Evolutionary conservation across 305 asterid genomes (phyloP).

Genomic region (Solanum hybrid): DNA sequence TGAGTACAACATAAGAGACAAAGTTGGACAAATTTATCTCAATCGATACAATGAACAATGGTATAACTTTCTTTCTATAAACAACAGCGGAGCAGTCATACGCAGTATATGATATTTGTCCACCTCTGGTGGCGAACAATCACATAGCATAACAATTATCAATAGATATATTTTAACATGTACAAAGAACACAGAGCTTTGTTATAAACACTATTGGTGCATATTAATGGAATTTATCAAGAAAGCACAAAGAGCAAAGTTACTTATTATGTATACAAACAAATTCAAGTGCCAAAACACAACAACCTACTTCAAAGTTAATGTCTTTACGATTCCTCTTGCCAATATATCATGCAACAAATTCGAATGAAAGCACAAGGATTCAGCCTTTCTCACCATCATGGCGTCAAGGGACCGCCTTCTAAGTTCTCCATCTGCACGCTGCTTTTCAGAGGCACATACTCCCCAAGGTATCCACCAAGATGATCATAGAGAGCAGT

Average conservation of each 20-base stretch:
- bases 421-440: constrained; percentile 68
- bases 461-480: constrained; percentile 91
- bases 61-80: neutral
- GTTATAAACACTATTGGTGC: neutral
- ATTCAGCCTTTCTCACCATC: constrained; percentile 8
- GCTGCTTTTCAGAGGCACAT: constrained; percentile 91
- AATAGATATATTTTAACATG: neutral
- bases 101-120: neutral
- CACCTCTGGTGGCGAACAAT: neutral
- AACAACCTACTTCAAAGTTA: neutral
- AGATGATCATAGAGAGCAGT: constrained; percentile 74
- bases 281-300: constrained; percentile 11
- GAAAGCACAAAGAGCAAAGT: constrained; percentile 7
- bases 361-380: constrained; percentile 3
- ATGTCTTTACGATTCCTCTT: constrained; percentile 10
- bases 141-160: neutral
- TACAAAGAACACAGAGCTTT: neutral
- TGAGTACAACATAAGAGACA: neutral
- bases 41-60: neutral
- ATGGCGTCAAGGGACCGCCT: constrained; percentile 10
- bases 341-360: constrained; percentile 4
- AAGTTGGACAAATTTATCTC: neutral
- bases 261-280: constrained; percentile 12
- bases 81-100: neutral
- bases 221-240: constrained; percentile 1